phyloP scores from a whole-genome alignment of 169 alveolate genomes.

The Plasmodium adleri region DNA sequence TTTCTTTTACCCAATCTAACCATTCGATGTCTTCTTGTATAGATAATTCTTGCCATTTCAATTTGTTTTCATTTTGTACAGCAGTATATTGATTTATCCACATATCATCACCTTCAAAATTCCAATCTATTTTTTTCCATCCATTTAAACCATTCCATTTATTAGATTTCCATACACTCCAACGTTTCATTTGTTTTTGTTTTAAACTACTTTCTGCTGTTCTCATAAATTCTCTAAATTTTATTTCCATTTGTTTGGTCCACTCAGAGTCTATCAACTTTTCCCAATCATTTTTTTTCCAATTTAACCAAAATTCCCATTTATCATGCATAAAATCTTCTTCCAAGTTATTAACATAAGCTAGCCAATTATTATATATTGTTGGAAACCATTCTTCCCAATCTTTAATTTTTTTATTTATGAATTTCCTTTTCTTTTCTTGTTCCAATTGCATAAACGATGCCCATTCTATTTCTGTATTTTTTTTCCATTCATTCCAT shows the following conservation, averaged over 20 bases:
- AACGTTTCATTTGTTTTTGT: background rate
- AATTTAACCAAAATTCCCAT: slow-evolving; percentile 8
- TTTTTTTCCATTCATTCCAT: slow-evolving; percentile 37
- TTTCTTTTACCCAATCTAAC: slow-evolving; percentile 35
- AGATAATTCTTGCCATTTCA: slow-evolving; percentile 21
- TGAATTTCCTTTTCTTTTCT: slow-evolving; percentile 6
- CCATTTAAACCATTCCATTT: slow-evolving; percentile 12
- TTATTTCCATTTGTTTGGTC: slow-evolving; percentile 28
- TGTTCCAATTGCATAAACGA: slow-evolving; percentile 6
- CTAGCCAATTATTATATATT: slow-evolving; percentile 34
- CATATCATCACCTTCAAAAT: slow-evolving; percentile 22
- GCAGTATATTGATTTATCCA: slow-evolving; percentile 1
- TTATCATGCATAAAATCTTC: slow-evolving; percentile 30
- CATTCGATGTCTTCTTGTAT: slow-evolving; percentile 20
- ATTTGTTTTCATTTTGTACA: slow-evolving; percentile 14
- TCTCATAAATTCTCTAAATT: slow-evolving; percentile 8
- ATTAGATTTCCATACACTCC: slow-evolving; percentile 21
- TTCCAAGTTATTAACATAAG: slow-evolving; percentile 26
- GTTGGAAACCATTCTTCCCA: slow-evolving; percentile 51
- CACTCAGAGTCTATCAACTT: slow-evolving; percentile 35
- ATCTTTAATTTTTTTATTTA: slow-evolving; percentile 16
- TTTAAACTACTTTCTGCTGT: background rate
- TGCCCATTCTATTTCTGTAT: slow-evolving; percentile 20
- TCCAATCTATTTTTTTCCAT: slow-evolving; percentile 43
- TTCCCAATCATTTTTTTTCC: slow-evolving; percentile 31